Conservation (phyloP, 75 land plant species). For the Chamaecyparis obtusa region DNA sequence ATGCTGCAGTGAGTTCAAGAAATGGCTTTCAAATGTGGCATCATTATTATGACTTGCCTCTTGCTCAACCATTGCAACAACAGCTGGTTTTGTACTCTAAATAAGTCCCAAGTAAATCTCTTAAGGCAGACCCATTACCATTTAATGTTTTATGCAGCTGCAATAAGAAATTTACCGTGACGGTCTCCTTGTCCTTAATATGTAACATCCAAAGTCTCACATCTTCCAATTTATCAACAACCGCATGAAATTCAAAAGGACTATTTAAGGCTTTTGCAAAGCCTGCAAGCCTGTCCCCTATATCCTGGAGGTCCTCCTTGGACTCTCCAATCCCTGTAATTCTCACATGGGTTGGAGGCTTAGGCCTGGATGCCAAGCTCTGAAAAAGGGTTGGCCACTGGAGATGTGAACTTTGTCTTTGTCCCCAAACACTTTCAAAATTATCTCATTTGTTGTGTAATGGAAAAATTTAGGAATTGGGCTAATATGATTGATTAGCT, state of each 20-base stretch:
- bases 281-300: conserved; percentile 75
- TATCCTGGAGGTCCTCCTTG: conserved; percentile 83
- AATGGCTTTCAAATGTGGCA: conserved; percentile 50
- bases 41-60: conserved; percentile 71
- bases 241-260: conserved; percentile 81
- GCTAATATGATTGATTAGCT: conserved; percentile 64
- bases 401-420: conserved; percentile 83
- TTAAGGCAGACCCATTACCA: conserved; percentile 39
- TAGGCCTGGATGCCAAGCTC: conserved; percentile 64
- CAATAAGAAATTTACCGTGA: conserved; percentile 77
- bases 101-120: conserved; percentile 69
- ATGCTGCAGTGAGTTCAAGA: conserved; percentile 60
- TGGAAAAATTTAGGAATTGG: conserved; percentile 86
- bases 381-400: conserved; percentile 95
- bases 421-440: conserved; percentile 84
- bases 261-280: conserved; percentile 71
- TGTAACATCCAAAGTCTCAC: conserved; percentile 98
- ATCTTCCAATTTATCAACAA: conserved; percentile 85
- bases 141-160: conserved; percentile 72
- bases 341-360: conserved; percentile 81
- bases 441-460: conserved; percentile 75
- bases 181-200: conserved; percentile 81
- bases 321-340: conserved; percentile 84
- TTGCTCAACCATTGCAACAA: conserved; percentile 79
- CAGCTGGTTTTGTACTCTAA: conserved; percentile 53